Conservation (phyloP, 257 asterid genomes). For the Solanum pimpinellifolium region DNA sequence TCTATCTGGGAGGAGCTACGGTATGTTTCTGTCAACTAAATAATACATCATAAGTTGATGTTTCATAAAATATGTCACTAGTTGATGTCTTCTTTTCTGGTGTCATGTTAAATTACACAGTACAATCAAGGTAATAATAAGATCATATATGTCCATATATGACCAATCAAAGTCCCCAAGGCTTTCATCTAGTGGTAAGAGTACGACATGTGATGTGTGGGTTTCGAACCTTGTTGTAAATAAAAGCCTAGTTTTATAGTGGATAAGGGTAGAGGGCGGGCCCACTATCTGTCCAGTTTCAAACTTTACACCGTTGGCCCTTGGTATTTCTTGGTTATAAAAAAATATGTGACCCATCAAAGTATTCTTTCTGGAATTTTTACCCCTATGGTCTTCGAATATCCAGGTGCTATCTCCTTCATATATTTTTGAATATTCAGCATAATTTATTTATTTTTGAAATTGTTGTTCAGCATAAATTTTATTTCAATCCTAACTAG, state of each 20-base stretch:
- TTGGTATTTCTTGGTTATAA: not conserved
- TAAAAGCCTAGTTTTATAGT: not conserved
- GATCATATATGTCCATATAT: not conserved
- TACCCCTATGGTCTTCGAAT: not conserved
- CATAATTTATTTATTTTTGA: not conserved
- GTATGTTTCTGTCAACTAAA: constrained; percentile 25
- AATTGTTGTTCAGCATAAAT: not conserved
- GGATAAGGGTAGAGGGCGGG: not conserved
- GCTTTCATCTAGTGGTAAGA: not conserved
- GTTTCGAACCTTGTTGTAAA: not conserved
- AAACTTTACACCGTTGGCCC: not conserved
- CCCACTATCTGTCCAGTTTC: not conserved
- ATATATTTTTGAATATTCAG: not conserved
- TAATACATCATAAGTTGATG: not conserved
- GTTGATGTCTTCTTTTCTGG: not conserved
- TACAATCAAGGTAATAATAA: not conserved
- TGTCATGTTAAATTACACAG: not conserved
- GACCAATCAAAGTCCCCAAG: not conserved
- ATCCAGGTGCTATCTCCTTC: not conserved
- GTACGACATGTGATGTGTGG: not conserved
- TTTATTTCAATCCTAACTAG: not conserved
- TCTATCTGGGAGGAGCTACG: constrained; percentile 95
- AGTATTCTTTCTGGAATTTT: not conserved
- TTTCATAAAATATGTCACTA: not conserved
- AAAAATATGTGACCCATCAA: not conserved